Conservation (phyloP, 441 rosid species). For the Viola pubescens region DNA sequence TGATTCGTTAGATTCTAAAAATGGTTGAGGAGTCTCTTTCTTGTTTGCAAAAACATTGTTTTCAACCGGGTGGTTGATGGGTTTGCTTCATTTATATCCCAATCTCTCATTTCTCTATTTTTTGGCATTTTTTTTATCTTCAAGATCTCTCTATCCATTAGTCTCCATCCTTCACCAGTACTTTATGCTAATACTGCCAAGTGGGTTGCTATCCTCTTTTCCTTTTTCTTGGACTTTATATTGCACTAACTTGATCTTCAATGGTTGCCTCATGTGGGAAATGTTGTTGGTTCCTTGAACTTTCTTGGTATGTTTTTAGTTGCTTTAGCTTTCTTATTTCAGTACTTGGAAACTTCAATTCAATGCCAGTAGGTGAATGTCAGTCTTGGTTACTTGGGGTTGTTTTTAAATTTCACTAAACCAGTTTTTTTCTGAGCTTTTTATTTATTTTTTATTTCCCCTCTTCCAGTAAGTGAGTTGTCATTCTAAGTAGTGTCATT, state of each 20-base stretch:
- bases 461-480: too few species aligned
- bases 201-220: background rate
- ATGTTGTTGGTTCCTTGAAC: conserved; percentile 3
- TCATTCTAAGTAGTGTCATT: too few species aligned
- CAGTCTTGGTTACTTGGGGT: too few species aligned
- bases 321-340: too few species aligned
- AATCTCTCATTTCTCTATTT: conserved; percentile 8
- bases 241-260: background rate
- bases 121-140: background rate
- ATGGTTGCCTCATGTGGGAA: conserved; percentile 6
- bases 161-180: conserved; percentile 5
- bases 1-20: background rate
- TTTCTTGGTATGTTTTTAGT: background rate
- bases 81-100: conserved; percentile 16
- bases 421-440: too few species aligned
- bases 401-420: too few species aligned
- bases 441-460: too few species aligned
- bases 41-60: conserved; percentile 46
- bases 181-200: background rate
- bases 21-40: conserved; percentile 61
- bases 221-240: background rate
- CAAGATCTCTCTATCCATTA: background rate
- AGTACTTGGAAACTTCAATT: too few species aligned
- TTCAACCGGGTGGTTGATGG: conserved; percentile 47
- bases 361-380: too few species aligned